Evolutionary conservation across 495 filamentous ascomycete species (phyloP).

Genomic region (Aspergillus campestris): DNA sequence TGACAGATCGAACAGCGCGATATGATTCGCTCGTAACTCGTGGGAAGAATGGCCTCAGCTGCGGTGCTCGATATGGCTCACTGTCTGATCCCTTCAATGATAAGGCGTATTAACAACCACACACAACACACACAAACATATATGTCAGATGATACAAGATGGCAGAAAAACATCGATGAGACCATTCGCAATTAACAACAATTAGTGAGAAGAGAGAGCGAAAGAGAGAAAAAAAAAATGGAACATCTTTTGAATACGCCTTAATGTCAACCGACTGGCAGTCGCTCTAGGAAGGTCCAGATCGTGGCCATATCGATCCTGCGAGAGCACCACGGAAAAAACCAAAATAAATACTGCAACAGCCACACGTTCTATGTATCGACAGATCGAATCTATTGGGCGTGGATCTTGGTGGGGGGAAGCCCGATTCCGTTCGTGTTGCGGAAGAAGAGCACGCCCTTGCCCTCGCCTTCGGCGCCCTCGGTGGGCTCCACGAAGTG

Average conservation of each 20-base stretch:
- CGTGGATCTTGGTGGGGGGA: conserved; percentile 44
- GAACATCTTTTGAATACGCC: not conserved
- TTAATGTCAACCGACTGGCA: conserved; percentile 3
- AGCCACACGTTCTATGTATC: conserved; percentile 13
- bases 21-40: too few relatives aligned
- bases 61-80: too few relatives aligned
- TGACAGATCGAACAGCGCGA: too few relatives aligned
- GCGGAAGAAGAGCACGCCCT: conserved; percentile 48
- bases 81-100: too few relatives aligned
- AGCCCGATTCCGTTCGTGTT: conserved; percentile 66
- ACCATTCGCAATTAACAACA: not conserved
- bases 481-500: conserved; percentile 57
- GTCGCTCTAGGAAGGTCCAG: conserved; percentile 10
- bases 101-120: too few relatives aligned
- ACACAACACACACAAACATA: too few relatives aligned
- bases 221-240: not conserved
- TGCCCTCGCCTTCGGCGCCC: conserved; percentile 47
- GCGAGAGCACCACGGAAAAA: conserved; percentile 18
- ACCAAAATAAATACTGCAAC: conserved; percentile 1
- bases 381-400: conserved; percentile 20
- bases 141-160: too few relatives aligned
- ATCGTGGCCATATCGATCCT: conserved; percentile 18
- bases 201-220: not conserved
- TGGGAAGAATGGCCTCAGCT: too few relatives aligned
- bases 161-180: too few relatives aligned